phyloP scores from a whole-genome alignment of 2,329 filamentous ascomycete species.

The Pseudogymnoascus pannorum region DNA sequence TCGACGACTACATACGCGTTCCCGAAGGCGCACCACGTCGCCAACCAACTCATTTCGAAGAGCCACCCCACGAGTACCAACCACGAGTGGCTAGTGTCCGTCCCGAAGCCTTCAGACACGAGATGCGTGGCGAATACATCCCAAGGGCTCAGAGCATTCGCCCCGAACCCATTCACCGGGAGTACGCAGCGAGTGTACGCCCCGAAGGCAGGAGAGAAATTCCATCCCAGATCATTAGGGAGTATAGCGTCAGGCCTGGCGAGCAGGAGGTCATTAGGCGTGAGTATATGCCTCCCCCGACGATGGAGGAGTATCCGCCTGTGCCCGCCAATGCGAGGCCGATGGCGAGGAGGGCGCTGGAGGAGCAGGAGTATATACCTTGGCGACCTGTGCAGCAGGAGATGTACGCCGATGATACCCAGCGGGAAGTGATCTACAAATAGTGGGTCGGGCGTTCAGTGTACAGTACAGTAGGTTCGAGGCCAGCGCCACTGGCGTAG shows the following conservation, averaged over 20 bases:
- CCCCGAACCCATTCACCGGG: slow-evolving; percentile 33
- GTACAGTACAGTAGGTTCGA: no score
- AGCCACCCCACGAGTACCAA: slow-evolving; percentile 44
- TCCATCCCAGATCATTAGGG: slow-evolving; percentile 22
- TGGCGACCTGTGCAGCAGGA: not conserved
- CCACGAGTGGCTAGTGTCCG: slow-evolving; percentile 28
- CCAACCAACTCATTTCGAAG: slow-evolving; percentile 34
- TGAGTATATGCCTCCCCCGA: slow-evolving; percentile 15
- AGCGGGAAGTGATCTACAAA: not conserved
- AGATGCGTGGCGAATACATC: slow-evolving; percentile 36
- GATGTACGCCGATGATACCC: not conserved
- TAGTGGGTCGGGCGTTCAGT: not conserved
- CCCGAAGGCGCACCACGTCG: slow-evolving; percentile 14
- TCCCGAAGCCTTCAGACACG: slow-evolving; percentile 36
- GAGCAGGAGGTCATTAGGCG: slow-evolving; percentile 19
- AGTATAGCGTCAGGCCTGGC: slow-evolving; percentile 26
- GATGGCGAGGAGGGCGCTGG: not conserved
- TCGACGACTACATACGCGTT: not conserved
- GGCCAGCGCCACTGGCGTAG: not conserved
- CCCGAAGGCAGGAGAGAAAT: slow-evolving; percentile 25
- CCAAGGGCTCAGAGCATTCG: slow-evolving; percentile 36
- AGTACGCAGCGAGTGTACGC: slow-evolving; percentile 33
- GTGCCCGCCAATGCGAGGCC: not conserved
- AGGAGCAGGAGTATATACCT: slow-evolving; percentile 7
- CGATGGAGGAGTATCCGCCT: not conserved